These are phyloP conservation scores for Aspergillus baeticus DNA, from an alignment of 495 filamentous ascomycete species.

Conservation along the genomic window DNA sequence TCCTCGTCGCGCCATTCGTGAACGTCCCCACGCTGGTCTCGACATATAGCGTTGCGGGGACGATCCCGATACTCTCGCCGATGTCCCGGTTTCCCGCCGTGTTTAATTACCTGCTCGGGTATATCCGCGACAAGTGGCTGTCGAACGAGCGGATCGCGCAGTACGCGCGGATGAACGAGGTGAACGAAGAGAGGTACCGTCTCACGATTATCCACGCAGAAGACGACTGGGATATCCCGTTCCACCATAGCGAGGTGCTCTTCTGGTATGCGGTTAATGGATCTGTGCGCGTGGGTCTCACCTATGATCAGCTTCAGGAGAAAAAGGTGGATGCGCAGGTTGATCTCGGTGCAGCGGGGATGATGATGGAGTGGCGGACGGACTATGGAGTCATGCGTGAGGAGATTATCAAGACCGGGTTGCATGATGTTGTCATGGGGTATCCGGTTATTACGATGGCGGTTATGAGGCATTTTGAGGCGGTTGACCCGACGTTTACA, in stretches of 20 bases:
- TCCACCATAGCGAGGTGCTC: constrained; percentile 34
- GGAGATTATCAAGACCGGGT: constrained; percentile 49
- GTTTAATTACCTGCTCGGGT: constrained; percentile 34
- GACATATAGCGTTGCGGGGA: constrained; percentile 46
- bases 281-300: constrained; percentile 24
- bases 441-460: constrained; percentile 49
- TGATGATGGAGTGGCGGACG: constrained; percentile 45
- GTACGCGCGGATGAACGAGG: constrained; percentile 28
- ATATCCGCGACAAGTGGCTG: constrained; percentile 46
- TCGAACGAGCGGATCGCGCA: constrained; percentile 40
- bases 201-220: constrained; percentile 35
- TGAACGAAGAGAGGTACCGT: constrained; percentile 24
- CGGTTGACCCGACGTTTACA: constrained; percentile 22
- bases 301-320: constrained; percentile 34
- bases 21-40: constrained; percentile 41
- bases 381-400: constrained; percentile 44
- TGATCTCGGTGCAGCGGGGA: constrained; percentile 45
- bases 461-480: constrained; percentile 39
- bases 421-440: constrained; percentile 54
- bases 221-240: constrained; percentile 42
- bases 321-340: constrained; percentile 31
- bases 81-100: constrained; percentile 38
- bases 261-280: constrained; percentile 49
- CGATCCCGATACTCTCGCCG: constrained; percentile 42
- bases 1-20: constrained; percentile 43